A percentile compares a stretch with the other conserved stretches of the same genome.
Conservation (phyloP, 1,284 basidiomycete genomes). For the Cerioporus squamosus region DNA sequence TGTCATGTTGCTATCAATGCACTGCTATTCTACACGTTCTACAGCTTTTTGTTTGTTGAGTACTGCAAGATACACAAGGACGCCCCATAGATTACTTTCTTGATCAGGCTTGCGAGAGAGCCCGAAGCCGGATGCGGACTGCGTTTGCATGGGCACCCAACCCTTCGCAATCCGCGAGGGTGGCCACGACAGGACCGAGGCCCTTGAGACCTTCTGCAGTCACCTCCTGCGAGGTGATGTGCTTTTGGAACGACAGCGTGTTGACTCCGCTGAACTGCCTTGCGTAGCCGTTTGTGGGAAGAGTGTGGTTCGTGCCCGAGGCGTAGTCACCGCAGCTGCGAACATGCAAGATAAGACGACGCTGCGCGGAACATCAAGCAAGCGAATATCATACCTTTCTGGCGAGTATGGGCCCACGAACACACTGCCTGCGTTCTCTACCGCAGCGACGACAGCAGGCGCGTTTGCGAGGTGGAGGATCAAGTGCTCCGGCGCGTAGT, state of each 20-base stretch:
- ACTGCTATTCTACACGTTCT: slow-evolving; percentile 27
- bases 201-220: slow-evolving; percentile 77
- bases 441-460: slow-evolving; percentile 60
- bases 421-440: slow-evolving; percentile 94
- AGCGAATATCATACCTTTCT: slow-evolving; percentile 70
- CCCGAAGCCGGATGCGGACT: slow-evolving; percentile 69
- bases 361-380: background rate
- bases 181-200: slow-evolving; percentile 90
- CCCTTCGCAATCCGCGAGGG: slow-evolving; percentile 94
- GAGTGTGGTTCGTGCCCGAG: slow-evolving; percentile 97
- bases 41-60: slow-evolving; percentile 9
- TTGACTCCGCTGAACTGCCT: slow-evolving; percentile 98
- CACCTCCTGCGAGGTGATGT: slow-evolving; percentile 96
- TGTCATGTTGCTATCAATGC: slow-evolving; percentile 31
- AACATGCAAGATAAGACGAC: background rate
- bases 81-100: background rate
- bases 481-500: slow-evolving; percentile 97
- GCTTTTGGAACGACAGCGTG: slow-evolving; percentile 97
- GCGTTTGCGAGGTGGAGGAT: slow-evolving; percentile 88
- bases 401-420: slow-evolving; percentile 96
- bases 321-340: slow-evolving; percentile 96
- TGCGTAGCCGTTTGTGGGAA: slow-evolving; percentile 95
- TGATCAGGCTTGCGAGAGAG: slow-evolving; percentile 23
- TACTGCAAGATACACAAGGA: no score
- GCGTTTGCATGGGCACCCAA: slow-evolving; percentile 94